phyloP scores from a whole-genome alignment of 257 asterid genomes.

The Paulownia fortunei region DNA sequence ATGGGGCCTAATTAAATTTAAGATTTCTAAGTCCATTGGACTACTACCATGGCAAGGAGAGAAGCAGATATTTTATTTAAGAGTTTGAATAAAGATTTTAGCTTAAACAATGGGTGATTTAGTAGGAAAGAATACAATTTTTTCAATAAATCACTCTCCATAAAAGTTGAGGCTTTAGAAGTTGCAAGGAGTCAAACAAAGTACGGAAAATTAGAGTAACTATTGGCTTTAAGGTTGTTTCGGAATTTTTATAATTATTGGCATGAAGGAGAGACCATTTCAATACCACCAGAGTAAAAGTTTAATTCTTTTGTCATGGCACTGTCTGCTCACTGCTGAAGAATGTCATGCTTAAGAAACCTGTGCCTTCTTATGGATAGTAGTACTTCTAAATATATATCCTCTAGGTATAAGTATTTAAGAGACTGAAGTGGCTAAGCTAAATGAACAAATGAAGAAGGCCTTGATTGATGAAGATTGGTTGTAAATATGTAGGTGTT shows the following conservation, averaged over 20 bases:
- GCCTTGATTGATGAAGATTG: too few relatives aligned
- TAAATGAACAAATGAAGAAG: too few relatives aligned
- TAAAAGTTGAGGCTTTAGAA: not conserved
- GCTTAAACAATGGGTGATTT: not conserved
- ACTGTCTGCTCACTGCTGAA: too few relatives aligned
- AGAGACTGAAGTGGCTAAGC: not conserved
- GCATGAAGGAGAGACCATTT: too few relatives aligned
- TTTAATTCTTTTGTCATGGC: too few relatives aligned
- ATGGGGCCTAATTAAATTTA: not conserved
- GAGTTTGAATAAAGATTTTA: not conserved
- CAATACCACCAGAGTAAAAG: too few relatives aligned
- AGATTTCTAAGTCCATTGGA: not conserved
- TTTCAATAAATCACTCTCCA: not conserved
- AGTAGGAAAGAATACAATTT: not conserved
- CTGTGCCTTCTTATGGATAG: too few relatives aligned
- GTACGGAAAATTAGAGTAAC: too few relatives aligned
- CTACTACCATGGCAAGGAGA: not conserved
- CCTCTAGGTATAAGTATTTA: not conserved
- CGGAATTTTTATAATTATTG: too few relatives aligned
- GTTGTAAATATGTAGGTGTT: slow-evolving; percentile 69
- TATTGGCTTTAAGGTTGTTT: too few relatives aligned
- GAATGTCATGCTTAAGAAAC: too few relatives aligned
- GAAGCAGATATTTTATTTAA: not conserved
- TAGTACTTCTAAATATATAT: too few relatives aligned
- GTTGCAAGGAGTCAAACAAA: not conserved